Percentiles rank a stretch among this genome's conserved stretches.
Conservation (phyloP, 176 grass and related monocot species). For the Musa troglodytarum region DNA sequence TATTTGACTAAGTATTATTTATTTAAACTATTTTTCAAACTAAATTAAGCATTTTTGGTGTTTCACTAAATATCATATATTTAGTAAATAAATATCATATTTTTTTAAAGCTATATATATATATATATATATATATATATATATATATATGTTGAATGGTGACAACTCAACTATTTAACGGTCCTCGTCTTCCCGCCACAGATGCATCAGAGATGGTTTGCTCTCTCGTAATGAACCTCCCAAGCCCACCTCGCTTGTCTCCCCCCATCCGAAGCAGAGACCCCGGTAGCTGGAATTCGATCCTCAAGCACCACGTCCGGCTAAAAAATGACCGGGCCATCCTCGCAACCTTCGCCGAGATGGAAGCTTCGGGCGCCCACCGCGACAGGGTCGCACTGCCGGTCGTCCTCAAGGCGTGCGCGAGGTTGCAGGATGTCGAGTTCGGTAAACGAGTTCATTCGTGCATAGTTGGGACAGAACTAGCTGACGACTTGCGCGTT, state of each 20-base stretch:
- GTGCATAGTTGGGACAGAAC: neutral
- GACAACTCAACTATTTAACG: no score
- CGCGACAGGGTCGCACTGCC: neutral
- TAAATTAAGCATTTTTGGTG: no score
- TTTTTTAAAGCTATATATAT: no score
- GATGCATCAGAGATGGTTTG: neutral
- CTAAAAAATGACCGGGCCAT: conserved; percentile 14
- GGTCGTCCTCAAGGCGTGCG: conserved; percentile 20
- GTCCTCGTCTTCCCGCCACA: no score
- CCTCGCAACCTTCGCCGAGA: conserved; percentile 10
- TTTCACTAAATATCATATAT: no score
- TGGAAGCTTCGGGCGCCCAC: conserved; percentile 1
- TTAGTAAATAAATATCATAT: no score
- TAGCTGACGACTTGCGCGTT: neutral
- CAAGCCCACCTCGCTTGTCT: neutral
- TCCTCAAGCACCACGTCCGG: conserved; percentile 11
- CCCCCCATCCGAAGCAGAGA: neutral
- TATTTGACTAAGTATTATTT: no score
- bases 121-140: no score
- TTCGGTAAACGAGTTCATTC: neutral
- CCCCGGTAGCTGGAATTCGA: conserved; percentile 6
- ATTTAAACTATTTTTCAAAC: no score
- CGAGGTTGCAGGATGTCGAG: neutral
- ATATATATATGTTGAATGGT: no score
- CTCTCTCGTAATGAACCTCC: neutral